Percentiles rank a stretch among this genome's conserved stretches.
phyloP scores from a whole-genome alignment of 1,284 basidiomycete genomes.

The Ganoderma boninense region DNA sequence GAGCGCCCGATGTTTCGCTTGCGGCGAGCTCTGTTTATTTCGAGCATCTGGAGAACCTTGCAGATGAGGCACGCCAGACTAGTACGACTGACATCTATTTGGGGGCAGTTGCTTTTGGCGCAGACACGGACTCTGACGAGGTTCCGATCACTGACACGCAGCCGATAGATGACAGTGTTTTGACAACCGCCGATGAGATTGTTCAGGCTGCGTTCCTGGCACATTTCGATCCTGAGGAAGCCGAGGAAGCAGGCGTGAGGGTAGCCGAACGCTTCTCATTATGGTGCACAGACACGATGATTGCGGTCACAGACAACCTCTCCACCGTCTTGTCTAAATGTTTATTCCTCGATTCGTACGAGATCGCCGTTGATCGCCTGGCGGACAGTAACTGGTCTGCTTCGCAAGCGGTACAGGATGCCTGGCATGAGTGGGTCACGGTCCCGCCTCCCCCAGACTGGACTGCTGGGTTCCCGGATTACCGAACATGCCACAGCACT shows the following conservation, averaged over 20 bases:
- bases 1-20: neutral
- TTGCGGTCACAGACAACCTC: neutral
- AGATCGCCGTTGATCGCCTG: neutral
- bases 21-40: neutral
- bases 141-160: too few relatives aligned
- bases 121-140: neutral
- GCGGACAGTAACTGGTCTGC: neutral
- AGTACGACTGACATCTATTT: neutral
- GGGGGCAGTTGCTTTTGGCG: neutral
- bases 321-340: neutral
- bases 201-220: neutral
- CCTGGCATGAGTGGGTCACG: neutral
- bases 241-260: neutral
- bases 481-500: neutral
- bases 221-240: neutral
- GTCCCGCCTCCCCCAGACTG: neutral
- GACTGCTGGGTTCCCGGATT: neutral
- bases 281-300: neutral
- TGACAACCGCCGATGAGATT: too few relatives aligned
- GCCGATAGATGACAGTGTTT: too few relatives aligned
- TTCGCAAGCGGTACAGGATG: neutral
- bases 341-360: neutral
- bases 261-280: neutral
- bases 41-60: neutral
- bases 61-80: neutral